Base-by-base conservation (phyloP, 75 land plant genomes). In the Azolla pinnata region DNA sequence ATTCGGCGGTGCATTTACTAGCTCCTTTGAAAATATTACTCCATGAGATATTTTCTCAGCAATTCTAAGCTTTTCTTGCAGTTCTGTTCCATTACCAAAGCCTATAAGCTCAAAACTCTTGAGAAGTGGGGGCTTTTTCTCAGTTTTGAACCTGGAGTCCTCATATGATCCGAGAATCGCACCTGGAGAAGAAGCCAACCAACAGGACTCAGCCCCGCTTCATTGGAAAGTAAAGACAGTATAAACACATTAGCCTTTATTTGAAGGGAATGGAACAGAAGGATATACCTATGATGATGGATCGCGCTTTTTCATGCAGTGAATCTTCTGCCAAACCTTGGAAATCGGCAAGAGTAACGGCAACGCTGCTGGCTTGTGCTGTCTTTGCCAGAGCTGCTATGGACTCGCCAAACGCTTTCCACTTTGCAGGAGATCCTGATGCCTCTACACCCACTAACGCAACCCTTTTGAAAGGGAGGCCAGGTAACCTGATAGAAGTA, bases 1-100 rank as follows among this genome's bases (percentile, higher is more conserved):
- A 66, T 93, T 93, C 8, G 96, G 83, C 21, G 98, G 96, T 25
- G 96, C 84, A 75, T 93, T 93, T 31, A 89, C 96, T 54, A 93
- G 96, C 63, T 93, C 76, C 57, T 58, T 85, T 31, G 83, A 78
- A 20, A 85, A 55, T 24, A 93, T 77, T 4, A 93, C 79, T 2
- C 96, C 96, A 52, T 71, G 54, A 44, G 67, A 83, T 50, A 83
- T 75, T 65, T 83, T 65, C 57, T 65, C 68, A 0, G 75, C 72
- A 64, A 64, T 74, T 48, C 77, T 80, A 51, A 93, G 72, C 54
- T 81, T 79, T 19, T 73, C 58, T 8, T 85, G 85, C 4, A 83
- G 31, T 26, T 80, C 74, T 24, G 74, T 52, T 56, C 80, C 90
- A 33, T 70, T 51, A 1, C 96, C 87, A 32, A 88, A 75, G 33